Base-by-base conservation (phyloP, 768 basidiomycete species). In the Galerina marginata region DNA sequence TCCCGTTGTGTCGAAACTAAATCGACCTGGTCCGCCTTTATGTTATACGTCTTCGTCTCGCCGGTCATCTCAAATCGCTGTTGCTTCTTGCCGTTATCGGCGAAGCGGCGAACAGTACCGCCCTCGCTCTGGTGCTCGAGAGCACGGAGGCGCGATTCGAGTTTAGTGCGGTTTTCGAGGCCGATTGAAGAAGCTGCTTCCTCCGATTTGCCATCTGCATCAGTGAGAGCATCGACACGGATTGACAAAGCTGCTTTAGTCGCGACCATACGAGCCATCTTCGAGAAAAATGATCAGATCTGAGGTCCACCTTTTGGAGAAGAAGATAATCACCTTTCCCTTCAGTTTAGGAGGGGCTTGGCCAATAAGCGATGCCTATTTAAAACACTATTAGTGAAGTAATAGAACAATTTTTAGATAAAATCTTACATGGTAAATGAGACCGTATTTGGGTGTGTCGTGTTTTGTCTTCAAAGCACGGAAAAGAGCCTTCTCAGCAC, bases 191-290 rank as follows among this genome's bases (percentile, higher is more conserved):
- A 88, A 2, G 95, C 92, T 6, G 81, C 75, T 40, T 86, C 79
- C 60, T 91, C 93, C 0, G 93, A 93, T 75, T 98, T 97, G 67
- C 88, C 91, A 60, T 98, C 93, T 9, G 88, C 82, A 62, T 97
- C 95, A 43, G 96, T 91, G 47, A 99, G 89, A 6, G 97, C 97
- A 66, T 99, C 97, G 39, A 99, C 94, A 75, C 97, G 96, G 69
- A 97, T 94, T 4, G 96, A 96, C 12, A 99, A 87, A 1, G 97
- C 93, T 3, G 96, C 89, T 81, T 99, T 99, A 49, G 97, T 99
- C 50, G 97, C 96, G 33, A 99, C 95, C 97, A 99, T 99, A 70
- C 97, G 93, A 20, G 97, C 97, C 97, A 99, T 99, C 90, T 92
- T 11, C 6, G 2, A 67, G 6, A 55, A 52, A 29, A 46, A 29